Evolutionary conservation across 2,329 filamentous ascomycete genomes (phyloP).

Genomic region (Gaeumannomyces tritici): DNA sequence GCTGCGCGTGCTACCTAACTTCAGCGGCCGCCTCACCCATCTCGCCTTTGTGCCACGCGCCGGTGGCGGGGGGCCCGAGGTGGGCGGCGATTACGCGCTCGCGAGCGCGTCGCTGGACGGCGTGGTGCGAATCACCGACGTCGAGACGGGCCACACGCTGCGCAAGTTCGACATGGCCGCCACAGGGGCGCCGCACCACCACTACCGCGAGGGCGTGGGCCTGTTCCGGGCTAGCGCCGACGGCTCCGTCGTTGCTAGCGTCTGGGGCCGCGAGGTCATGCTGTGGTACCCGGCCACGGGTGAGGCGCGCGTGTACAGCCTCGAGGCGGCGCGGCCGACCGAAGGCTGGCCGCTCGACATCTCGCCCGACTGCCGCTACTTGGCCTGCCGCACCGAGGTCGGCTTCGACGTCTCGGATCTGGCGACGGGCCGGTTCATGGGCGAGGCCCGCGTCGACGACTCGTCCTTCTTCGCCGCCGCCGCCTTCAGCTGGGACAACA

Average conservation of each 20-base stretch:
- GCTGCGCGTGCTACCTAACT: conserved; percentile 9
- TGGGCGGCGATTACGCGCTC: conserved; percentile 7
- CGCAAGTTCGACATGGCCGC: conserved; percentile 19
- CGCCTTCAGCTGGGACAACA: conserved; percentile 22
- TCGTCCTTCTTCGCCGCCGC: conserved; percentile 22
- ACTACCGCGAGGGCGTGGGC: conserved; percentile 13
- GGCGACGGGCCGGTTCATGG: conserved; percentile 20
- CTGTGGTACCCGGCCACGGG: conserved; percentile 24
- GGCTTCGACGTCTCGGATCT: conserved; percentile 31
- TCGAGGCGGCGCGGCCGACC: conserved; percentile 19
- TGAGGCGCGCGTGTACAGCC: conserved; percentile 23
- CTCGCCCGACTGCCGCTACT: conserved; percentile 25
- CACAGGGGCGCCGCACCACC: conserved; percentile 12
- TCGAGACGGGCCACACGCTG: conserved; percentile 21
- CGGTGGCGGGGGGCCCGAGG: conserved; percentile 8
- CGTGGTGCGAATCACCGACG: conserved; percentile 25
- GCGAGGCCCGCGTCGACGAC: conserved; percentile 12
- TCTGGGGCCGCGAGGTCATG: conserved; percentile 28
- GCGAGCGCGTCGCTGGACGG: conserved; percentile 27
- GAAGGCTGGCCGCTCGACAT: conserved; percentile 32
- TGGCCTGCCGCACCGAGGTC: conserved; percentile 28
- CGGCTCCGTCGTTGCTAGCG: conserved; percentile 22
- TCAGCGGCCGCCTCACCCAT: conserved; percentile 27
- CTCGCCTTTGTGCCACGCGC: conserved; percentile 24
- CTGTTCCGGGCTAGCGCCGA: conserved; percentile 22